Evolutionary conservation across 805 yeast species (phyloP).

Genomic region (Brettanomyces anomalus): DNA sequence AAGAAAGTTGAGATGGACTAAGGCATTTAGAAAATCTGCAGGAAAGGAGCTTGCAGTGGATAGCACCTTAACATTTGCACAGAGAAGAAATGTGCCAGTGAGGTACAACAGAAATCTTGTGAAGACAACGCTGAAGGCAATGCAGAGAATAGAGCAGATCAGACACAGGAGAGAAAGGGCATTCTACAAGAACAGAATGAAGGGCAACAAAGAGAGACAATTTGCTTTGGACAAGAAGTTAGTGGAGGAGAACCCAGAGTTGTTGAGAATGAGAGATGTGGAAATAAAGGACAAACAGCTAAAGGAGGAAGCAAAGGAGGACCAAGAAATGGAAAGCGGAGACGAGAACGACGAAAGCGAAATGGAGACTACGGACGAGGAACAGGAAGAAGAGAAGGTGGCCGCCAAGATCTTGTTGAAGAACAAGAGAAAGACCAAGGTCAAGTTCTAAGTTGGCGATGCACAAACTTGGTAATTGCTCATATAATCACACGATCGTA

Average conservation of each 20-base stretch:
- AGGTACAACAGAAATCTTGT: slow-evolving; percentile 96
- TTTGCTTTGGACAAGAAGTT: slow-evolving; percentile 79
- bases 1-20: slow-evolving; percentile 96
- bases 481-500: too few relatives aligned
- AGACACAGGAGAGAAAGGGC: slow-evolving; percentile 96
- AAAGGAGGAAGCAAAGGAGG: slow-evolving; percentile 42
- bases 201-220: slow-evolving; percentile 86
- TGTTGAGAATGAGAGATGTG: slow-evolving; percentile 87
- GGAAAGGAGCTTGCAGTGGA: slow-evolving; percentile 98
- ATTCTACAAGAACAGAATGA: slow-evolving; percentile 98
- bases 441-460: slow-evolving; percentile 30
- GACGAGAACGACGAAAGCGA: slow-evolving; percentile 37
- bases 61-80: slow-evolving; percentile 90
- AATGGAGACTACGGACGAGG: slow-evolving; percentile 34
- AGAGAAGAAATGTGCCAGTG: slow-evolving; percentile 96
- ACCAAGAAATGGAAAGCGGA: slow-evolving; percentile 25
- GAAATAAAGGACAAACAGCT: slow-evolving; percentile 74
- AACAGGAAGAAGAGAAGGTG: slow-evolving; percentile 42
- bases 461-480: too few relatives aligned
- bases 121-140: slow-evolving; percentile 86
- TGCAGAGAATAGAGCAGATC: slow-evolving; percentile 93
- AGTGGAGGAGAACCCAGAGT: slow-evolving; percentile 81
- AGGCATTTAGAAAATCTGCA: slow-evolving; percentile 97
- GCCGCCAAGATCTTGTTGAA: slow-evolving; percentile 49
- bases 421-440: slow-evolving; percentile 44